These are phyloP conservation scores for Isoetes engelmannii DNA, from an alignment of 83 land plant species.

Conservation along the genomic window DNA sequence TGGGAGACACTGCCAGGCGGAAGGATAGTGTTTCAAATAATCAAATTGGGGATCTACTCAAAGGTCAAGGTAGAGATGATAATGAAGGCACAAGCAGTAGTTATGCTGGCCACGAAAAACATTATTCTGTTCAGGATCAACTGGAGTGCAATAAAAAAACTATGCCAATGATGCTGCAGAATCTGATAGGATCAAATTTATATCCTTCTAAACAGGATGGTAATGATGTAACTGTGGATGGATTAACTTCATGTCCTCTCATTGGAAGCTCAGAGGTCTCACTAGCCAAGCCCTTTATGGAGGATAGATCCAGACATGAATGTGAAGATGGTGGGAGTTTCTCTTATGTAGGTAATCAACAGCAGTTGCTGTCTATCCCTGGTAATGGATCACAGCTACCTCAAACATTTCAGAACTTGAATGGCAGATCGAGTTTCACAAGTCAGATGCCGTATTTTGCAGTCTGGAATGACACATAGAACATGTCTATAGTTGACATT, in stretches of 20 bases:
- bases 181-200: background rate
- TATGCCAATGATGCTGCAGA: background rate
- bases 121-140: background rate
- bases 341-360: background rate
- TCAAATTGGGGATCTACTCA: background rate
- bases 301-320: background rate
- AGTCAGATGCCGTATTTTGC: conserved; percentile 4
- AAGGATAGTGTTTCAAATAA: background rate
- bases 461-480: conserved; percentile 4
- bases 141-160: background rate
- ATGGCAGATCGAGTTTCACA: background rate
- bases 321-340: background rate
- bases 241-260: background rate
- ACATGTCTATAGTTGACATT: background rate
- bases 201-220: background rate
- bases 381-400: background rate
- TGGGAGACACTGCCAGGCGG: conserved; percentile 50
- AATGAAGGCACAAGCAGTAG: background rate
- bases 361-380: background rate
- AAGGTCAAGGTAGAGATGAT: background rate
- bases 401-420: conserved; percentile 1
- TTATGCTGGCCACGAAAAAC: background rate
- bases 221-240: background rate
- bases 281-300: background rate
- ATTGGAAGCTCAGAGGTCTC: background rate